phyloP scores from a whole-genome alignment of 768 basidiomycete genomes.

The Coprinopsis strossmayeri region DNA sequence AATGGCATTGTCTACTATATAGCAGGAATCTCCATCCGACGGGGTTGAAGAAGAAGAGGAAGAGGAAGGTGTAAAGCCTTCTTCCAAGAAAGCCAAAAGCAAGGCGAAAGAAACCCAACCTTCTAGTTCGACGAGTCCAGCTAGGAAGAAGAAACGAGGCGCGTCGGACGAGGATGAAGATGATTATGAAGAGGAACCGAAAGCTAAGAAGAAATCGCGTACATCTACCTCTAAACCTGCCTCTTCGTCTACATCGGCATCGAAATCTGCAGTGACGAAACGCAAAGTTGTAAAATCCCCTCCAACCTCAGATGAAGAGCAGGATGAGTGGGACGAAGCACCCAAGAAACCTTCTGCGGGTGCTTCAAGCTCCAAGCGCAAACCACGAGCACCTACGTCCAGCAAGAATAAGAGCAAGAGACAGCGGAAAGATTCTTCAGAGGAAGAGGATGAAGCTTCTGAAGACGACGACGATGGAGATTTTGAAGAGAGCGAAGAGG shows the following conservation, averaged over 20 bases:
- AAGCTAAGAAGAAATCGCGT: slow-evolving; percentile 14
- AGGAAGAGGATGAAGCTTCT: slow-evolving; percentile 1
- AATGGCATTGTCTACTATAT: neutral
- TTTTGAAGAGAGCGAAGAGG: slow-evolving; percentile 11
- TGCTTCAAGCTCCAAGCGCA: no score
- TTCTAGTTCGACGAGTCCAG: no score
- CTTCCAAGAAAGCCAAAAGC: slow-evolving; percentile 2
- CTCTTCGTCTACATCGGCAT: slow-evolving; percentile 1
- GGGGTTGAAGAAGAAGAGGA: slow-evolving; percentile 4
- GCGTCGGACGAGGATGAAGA: slow-evolving; percentile 5
- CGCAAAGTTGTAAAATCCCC: neutral
- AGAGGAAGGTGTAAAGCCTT: no score
- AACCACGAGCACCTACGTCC: neutral
- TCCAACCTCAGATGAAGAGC: slow-evolving; percentile 5
- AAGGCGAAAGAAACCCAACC: neutral
- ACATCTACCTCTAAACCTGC: no score
- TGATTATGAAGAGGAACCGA: slow-evolving; percentile 8
- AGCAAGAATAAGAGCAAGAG: slow-evolving; percentile 1
- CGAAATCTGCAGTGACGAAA: slow-evolving; percentile 1
- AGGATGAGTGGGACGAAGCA: slow-evolving; percentile 2
- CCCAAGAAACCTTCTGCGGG: slow-evolving; percentile 5
- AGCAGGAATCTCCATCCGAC: slow-evolving; percentile 6
- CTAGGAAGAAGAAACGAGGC: slow-evolving; percentile 9
- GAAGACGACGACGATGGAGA: slow-evolving; percentile 7
- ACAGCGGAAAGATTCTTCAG: neutral